phyloP scores from a whole-genome alignment of 2,329 filamentous ascomycete genomes.

The Clarireedia hainanense region DNA sequence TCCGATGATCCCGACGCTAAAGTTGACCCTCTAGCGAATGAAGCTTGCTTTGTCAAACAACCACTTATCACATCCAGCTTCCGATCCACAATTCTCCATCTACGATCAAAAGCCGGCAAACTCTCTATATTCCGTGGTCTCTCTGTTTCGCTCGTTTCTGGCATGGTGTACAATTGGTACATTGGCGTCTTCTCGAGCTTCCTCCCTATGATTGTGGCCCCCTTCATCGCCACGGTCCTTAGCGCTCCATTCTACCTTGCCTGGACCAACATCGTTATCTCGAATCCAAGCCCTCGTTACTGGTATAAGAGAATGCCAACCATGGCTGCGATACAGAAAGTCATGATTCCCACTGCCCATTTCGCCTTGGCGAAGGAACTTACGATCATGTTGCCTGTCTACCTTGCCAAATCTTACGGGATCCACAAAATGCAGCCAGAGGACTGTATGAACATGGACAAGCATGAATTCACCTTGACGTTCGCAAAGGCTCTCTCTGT shows the following conservation, averaged over 20 bases:
- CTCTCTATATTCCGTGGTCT: slow-evolving; percentile 64
- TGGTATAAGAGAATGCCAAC: slow-evolving; percentile 61
- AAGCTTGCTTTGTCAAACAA: slow-evolving; percentile 39
- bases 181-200: slow-evolving; percentile 34
- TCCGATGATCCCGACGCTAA: slow-evolving; percentile 28
- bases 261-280: slow-evolving; percentile 84
- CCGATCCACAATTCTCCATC: slow-evolving; percentile 48
- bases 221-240: slow-evolving; percentile 50
- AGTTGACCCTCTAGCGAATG: slow-evolving; percentile 26
- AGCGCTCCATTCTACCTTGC: slow-evolving; percentile 63
- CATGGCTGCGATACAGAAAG: slow-evolving; percentile 57
- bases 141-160: slow-evolving; percentile 39
- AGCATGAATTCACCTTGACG: slow-evolving; percentile 29
- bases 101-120: slow-evolving; percentile 57
- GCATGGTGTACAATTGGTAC: slow-evolving; percentile 29
- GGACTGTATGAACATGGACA: slow-evolving; percentile 20
- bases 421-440: slow-evolving; percentile 26
- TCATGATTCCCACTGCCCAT: slow-evolving; percentile 58
- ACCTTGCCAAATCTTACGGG: slow-evolving; percentile 30
- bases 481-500: slow-evolving; percentile 40
- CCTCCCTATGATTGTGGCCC: slow-evolving; percentile 37
- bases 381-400: slow-evolving; percentile 39
- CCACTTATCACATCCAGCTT: slow-evolving; percentile 56
- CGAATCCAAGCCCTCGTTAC: slow-evolving; percentile 51
- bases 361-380: slow-evolving; percentile 51